A percentile compares a stretch with the other conserved stretches of the same genome.
Evolutionary conservation across 2,329 filamentous ascomycete species (phyloP).

Genomic region (Apiospora malaysiana): DNA sequence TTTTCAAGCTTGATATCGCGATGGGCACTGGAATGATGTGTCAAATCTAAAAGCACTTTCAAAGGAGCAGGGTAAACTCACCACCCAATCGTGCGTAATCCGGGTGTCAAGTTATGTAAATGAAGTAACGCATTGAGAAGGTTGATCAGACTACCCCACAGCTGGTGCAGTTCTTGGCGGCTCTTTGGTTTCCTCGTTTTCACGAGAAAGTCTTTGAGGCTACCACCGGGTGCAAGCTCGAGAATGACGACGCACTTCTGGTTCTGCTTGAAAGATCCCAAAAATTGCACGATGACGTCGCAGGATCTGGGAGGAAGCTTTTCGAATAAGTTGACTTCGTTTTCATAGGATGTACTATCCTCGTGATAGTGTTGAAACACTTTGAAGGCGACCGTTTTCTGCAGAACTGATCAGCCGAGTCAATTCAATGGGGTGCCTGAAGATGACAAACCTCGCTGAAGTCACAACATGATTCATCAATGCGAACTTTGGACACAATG

Average conservation of each 20-base stretch:
- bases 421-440: too few relatives aligned
- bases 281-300: not conserved
- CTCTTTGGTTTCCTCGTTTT: not conserved
- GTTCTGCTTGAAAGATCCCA: not conserved
- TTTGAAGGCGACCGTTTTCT: not conserved
- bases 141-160: not conserved
- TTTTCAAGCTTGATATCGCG: not conserved
- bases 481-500: not conserved
- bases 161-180: not conserved
- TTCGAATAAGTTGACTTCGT: not conserved
- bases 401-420: not conserved
- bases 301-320: not conserved
- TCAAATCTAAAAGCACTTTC: too few relatives aligned
- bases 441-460: not conserved
- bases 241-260: not conserved
- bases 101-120: not conserved
- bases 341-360: not conserved
- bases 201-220: not conserved
- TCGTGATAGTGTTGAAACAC: not conserved
- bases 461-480: not conserved
- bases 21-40: not conserved
- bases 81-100: not conserved
- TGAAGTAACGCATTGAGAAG: not conserved
- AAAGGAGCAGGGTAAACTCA: too few relatives aligned
- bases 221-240: not conserved